Conservation (phyloP, 1,284 basidiomycete species). For the Cerrena zonata region DNA sequence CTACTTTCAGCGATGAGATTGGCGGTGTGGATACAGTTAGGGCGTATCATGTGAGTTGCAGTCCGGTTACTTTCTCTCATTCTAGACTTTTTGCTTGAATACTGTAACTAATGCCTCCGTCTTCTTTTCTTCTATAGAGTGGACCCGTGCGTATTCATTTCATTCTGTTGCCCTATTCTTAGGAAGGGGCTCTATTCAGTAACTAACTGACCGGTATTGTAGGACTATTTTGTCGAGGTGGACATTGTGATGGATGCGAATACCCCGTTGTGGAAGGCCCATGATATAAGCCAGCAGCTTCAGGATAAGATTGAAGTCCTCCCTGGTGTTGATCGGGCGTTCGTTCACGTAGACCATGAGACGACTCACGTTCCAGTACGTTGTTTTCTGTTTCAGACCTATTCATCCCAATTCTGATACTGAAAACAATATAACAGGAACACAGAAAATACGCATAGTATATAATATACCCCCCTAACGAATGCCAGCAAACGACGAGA, state of each 20-base stretch:
- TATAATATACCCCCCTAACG: too few species aligned
- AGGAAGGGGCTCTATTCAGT: neutral
- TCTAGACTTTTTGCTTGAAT: slow-evolving; percentile 7
- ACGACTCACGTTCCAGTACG: slow-evolving; percentile 76
- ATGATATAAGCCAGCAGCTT: slow-evolving; percentile 86
- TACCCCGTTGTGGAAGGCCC: slow-evolving; percentile 86
- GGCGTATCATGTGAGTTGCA: slow-evolving; percentile 77
- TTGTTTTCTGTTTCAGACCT: slow-evolving; percentile 8
- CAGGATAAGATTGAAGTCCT: slow-evolving; percentile 92
- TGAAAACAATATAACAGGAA: slow-evolving; percentile 22
- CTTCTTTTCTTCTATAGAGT: slow-evolving; percentile 36
- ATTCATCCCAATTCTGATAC: neutral
- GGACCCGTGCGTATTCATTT: slow-evolving; percentile 54
- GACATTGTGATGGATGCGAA: slow-evolving; percentile 90
- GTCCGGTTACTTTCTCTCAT: too few species aligned
- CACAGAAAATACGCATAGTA: slow-evolving; percentile 29
- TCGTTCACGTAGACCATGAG: slow-evolving; percentile 93
- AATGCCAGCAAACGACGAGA: too few species aligned
- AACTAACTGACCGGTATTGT: slow-evolving; percentile 8
- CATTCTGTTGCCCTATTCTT: too few species aligned
- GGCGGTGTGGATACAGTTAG: slow-evolving; percentile 83
- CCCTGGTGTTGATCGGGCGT: slow-evolving; percentile 86
- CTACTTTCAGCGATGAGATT: slow-evolving; percentile 84
- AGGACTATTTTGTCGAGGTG: slow-evolving; percentile 89
- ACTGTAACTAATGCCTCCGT: slow-evolving; percentile 7